phyloP scores from a whole-genome alignment of 345 rosid species.

The Linum lewisii region DNA sequence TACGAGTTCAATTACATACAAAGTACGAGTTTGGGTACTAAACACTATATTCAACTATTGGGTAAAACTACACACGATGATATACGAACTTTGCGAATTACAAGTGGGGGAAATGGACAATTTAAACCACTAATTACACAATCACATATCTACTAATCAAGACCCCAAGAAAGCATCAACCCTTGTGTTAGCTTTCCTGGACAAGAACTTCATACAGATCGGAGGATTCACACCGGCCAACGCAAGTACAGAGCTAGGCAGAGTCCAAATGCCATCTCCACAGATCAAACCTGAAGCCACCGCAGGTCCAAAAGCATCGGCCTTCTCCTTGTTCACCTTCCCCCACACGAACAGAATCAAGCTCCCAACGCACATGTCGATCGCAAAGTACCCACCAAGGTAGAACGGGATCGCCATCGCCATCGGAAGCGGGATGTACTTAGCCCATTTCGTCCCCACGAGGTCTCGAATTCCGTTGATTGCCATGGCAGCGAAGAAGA shows the following conservation, averaged over 20 bases:
- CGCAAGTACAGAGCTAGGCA: constrained; percentile 9
- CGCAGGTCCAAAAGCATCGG: constrained; percentile 4
- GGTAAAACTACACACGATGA: too few species aligned
- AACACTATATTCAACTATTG: too few species aligned
- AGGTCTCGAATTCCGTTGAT: constrained; percentile 4
- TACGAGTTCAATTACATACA: too few species aligned
- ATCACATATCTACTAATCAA: background rate
- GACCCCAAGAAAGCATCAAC: background rate
- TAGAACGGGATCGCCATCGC: constrained; percentile 11
- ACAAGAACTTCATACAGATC: constrained; percentile 10
- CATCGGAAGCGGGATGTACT: constrained; percentile 6
- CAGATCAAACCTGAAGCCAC: constrained; percentile 7
- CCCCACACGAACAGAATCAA: constrained; percentile 4
- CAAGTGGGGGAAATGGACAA: too few species aligned
- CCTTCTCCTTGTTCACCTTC: constrained; percentile 7
- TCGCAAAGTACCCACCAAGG: constrained; percentile 10
- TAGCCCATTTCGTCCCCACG: background rate
- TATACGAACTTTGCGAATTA: too few species aligned
- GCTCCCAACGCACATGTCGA: constrained; percentile 11
- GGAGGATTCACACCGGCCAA: constrained; percentile 8
- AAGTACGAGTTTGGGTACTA: too few species aligned
- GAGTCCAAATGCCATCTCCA: constrained; percentile 10
- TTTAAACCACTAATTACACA: background rate
- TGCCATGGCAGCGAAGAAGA: constrained; percentile 14
- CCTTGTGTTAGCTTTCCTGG: background rate